phyloP scores from a whole-genome alignment of 331 rosid species.

The Quercus phellos region DNA sequence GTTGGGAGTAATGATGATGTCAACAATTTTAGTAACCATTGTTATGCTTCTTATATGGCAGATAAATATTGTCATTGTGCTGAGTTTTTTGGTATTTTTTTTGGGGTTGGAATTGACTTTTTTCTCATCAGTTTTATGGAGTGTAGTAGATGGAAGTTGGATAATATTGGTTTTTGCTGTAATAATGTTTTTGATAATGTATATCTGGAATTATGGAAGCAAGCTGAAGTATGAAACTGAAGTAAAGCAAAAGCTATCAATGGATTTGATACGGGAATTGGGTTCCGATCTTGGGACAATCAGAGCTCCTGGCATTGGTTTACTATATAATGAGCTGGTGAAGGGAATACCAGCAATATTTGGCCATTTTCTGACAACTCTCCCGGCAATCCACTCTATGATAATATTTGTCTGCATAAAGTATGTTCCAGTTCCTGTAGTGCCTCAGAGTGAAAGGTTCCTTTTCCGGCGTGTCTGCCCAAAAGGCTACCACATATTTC shows the following conservation, averaged over 20 bases:
- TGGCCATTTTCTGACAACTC: slow-evolving; percentile 94
- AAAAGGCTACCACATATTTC: slow-evolving; percentile 83
- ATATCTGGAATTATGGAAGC: slow-evolving; percentile 94
- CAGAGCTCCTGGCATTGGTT: slow-evolving; percentile 96
- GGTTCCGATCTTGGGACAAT: slow-evolving; percentile 92
- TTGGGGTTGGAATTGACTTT: slow-evolving; percentile 83
- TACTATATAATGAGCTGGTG: slow-evolving; percentile 89
- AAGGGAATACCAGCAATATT: slow-evolving; percentile 95
- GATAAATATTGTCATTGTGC: slow-evolving; percentile 66
- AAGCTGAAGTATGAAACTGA: slow-evolving; percentile 94
- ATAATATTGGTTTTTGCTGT: slow-evolving; percentile 81
- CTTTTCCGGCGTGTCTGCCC: slow-evolving; percentile 94
- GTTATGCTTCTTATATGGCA: slow-evolving; percentile 99
- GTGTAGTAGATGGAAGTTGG: slow-evolving; percentile 98
- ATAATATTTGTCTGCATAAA: slow-evolving; percentile 89
- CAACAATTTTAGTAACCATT: slow-evolving; percentile 77
- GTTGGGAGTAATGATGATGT: slow-evolving; percentile 97
- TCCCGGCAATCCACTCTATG: slow-evolving; percentile 79
- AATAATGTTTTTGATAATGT: slow-evolving; percentile 80
- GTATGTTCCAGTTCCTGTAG: slow-evolving; percentile 86
- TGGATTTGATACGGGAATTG: slow-evolving; percentile 81
- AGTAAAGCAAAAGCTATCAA: slow-evolving; percentile 84
- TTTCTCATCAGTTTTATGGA: slow-evolving; percentile 83
- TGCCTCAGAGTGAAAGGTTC: slow-evolving; percentile 97
- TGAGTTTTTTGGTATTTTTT: slow-evolving; percentile 60